Evolutionary conservation across 1,284 basidiomycete genomes (phyloP).

Genomic region (Pascua guehoae): DNA sequence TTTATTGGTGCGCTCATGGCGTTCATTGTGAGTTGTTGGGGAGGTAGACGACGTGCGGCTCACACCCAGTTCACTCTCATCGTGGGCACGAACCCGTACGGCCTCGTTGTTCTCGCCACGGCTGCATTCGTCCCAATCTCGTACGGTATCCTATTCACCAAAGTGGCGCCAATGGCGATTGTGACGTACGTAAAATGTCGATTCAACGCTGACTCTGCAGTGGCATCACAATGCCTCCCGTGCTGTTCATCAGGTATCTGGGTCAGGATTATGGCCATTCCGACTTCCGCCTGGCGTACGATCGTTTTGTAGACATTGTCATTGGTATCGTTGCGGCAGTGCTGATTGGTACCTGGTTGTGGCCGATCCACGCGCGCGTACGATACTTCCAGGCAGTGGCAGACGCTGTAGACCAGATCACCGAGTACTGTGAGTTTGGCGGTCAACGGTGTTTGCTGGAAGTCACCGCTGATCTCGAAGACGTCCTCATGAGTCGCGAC

Average conservation of each 20-base stretch:
- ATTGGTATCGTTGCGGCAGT: slow-evolving; percentile 49
- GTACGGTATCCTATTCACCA: slow-evolving; percentile 45
- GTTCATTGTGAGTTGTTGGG: slow-evolving; percentile 41
- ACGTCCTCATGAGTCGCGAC: slow-evolving; percentile 44
- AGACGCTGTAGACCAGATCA: slow-evolving; percentile 38
- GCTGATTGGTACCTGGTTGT: slow-evolving; percentile 41
- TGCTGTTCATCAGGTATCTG: slow-evolving; percentile 50
- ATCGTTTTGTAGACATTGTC: slow-evolving; percentile 42
- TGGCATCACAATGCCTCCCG: slow-evolving; percentile 48
- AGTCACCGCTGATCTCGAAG: slow-evolving; percentile 13
- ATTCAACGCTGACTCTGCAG: slow-evolving; percentile 12
- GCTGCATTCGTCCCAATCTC: slow-evolving; percentile 45
- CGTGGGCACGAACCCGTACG: slow-evolving; percentile 48
- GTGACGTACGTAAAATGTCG: slow-evolving; percentile 39
- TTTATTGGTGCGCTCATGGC: slow-evolving; percentile 49
- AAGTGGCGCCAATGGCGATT: slow-evolving; percentile 42
- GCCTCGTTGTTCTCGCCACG: slow-evolving; percentile 47
- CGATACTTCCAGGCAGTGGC: slow-evolving; percentile 46
- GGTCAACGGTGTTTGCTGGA: background rate
- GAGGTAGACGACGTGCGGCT: background rate
- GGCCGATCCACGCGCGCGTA: slow-evolving; percentile 48
- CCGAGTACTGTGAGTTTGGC: slow-evolving; percentile 41
- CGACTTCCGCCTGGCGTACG: slow-evolving; percentile 37
- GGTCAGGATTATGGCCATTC: slow-evolving; percentile 23
- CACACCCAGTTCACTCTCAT: slow-evolving; percentile 43